These are phyloP conservation scores for Antarctomyces pellizariae DNA, from an alignment of 495 filamentous ascomycete species.

Conservation along the genomic window DNA sequence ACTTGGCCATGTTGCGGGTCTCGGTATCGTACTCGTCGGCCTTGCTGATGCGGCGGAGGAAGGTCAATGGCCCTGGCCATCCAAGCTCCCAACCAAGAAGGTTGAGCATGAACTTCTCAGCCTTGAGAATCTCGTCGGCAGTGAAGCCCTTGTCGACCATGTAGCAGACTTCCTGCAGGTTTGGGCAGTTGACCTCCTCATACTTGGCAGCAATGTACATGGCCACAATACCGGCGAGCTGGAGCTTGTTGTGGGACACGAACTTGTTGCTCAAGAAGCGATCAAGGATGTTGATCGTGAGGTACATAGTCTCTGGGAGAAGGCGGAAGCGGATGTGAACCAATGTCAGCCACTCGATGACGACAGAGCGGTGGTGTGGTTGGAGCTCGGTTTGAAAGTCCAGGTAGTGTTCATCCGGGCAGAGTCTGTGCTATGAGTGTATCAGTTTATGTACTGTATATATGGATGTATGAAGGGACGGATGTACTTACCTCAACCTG, in stretches of 20 bases:
- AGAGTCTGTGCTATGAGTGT: slow-evolving; percentile 44
- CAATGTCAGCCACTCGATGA: slow-evolving; percentile 97
- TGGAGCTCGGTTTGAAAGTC: slow-evolving; percentile 89
- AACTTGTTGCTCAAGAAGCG: slow-evolving; percentile 88
- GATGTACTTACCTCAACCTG: slow-evolving; percentile 56
- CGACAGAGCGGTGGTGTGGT: slow-evolving; percentile 93
- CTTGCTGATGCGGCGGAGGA: slow-evolving; percentile 88
- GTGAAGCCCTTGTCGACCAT: slow-evolving; percentile 91
- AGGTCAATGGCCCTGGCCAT: slow-evolving; percentile 97
- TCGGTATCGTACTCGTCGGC: slow-evolving; percentile 95
- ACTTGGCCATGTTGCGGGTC: slow-evolving; percentile 88
- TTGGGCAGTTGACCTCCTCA: slow-evolving; percentile 93
- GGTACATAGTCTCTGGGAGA: slow-evolving; percentile 82
- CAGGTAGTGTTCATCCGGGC: slow-evolving; percentile 86
- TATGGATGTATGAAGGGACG: no score
- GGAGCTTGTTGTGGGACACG: slow-evolving; percentile 81
- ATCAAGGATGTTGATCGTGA: slow-evolving; percentile 88
- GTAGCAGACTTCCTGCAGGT: slow-evolving; percentile 84
- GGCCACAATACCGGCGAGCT: slow-evolving; percentile 88
- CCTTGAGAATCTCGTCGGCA: slow-evolving; percentile 83
- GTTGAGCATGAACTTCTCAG: slow-evolving; percentile 90
- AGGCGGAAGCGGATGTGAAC: slow-evolving; percentile 81
- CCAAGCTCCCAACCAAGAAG: slow-evolving; percentile 89
- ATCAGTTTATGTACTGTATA: neutral
- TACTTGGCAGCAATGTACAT: slow-evolving; percentile 95